phyloP scores from a whole-genome alignment of 2,329 filamentous ascomycete species.

The Xenosphaeropsis pyriputrescens region DNA sequence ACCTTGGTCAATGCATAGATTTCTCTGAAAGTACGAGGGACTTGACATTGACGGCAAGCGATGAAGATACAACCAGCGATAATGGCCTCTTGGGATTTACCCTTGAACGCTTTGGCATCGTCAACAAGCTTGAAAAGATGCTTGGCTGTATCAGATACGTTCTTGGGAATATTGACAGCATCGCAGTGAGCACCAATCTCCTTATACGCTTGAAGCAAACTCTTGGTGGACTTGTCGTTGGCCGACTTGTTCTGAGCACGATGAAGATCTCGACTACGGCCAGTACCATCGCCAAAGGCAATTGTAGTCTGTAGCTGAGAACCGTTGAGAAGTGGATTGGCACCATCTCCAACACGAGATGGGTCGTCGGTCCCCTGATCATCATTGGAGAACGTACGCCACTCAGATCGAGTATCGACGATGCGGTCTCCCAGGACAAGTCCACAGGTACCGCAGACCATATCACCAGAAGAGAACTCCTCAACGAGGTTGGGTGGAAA shows the following conservation, averaged over 20 bases:
- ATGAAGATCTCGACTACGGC: slow-evolving; percentile 59
- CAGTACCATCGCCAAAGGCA: slow-evolving; percentile 62
- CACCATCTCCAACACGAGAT: slow-evolving; percentile 90
- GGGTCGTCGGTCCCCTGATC: slow-evolving; percentile 94
- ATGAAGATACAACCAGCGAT: slow-evolving; percentile 97
- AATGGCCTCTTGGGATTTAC: slow-evolving; percentile 85
- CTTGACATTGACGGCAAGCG: slow-evolving; percentile 78
- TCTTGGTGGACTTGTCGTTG: slow-evolving; percentile 72
- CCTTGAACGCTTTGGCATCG: slow-evolving; percentile 86
- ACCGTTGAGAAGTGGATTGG: slow-evolving; percentile 79
- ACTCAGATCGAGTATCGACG: slow-evolving; percentile 93
- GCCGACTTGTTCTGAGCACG: slow-evolving; percentile 72
- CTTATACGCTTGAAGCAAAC: slow-evolving; percentile 67
- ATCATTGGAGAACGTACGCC: slow-evolving; percentile 97
- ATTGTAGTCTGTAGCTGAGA: slow-evolving; percentile 83
- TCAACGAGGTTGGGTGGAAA: slow-evolving; percentile 85
- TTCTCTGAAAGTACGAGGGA: slow-evolving; percentile 83
- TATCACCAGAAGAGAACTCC: slow-evolving; percentile 83
- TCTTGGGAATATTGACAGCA: slow-evolving; percentile 64
- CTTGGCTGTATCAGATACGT: slow-evolving; percentile 80
- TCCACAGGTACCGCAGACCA: slow-evolving; percentile 85
- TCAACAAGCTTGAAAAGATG: slow-evolving; percentile 91
- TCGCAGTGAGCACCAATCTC: slow-evolving; percentile 84
- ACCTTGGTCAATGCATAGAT: slow-evolving; percentile 90
- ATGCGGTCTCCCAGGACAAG: slow-evolving; percentile 81